Evolutionary conservation across 306 rosid species (phyloP).

Genomic region (Hippophae tibetana): DNA sequence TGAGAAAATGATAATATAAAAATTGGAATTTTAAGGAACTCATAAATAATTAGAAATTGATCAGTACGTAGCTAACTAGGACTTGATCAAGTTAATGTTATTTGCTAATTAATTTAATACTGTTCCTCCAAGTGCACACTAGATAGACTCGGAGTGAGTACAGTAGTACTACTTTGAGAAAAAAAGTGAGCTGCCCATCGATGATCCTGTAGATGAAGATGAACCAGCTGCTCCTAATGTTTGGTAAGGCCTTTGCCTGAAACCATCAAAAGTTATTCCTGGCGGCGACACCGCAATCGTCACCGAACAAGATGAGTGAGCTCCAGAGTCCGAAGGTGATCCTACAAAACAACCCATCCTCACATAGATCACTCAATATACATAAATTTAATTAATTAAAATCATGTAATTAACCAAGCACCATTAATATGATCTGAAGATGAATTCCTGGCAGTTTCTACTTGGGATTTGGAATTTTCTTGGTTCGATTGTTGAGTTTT

Average conservation of each 20-base stretch:
- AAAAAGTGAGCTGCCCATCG: constrained; percentile 44
- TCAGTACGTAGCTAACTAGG: no score
- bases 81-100: background rate
- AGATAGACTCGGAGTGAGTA: background rate
- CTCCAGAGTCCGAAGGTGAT: constrained; percentile 61
- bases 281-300: constrained; percentile 82
- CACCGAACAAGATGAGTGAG: constrained; percentile 55
- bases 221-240: background rate
- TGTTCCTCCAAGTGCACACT: constrained; percentile 12
- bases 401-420: constrained; percentile 3
- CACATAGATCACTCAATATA: background rate
- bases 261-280: constrained; percentile 47
- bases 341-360: constrained; percentile 24
- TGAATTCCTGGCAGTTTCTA: constrained; percentile 16
- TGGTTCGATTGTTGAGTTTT: constrained; percentile 66
- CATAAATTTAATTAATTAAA: no score
- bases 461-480: constrained; percentile 33
- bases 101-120: background rate
- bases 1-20: no score
- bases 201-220: constrained; percentile 42
- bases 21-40: no score
- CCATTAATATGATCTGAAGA: constrained; percentile 44
- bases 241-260: constrained; percentile 54
- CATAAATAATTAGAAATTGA: no score
- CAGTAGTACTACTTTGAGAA: constrained; percentile 52